A percentile compares a stretch with the other conserved stretches of the same genome.
Evolutionary conservation across 345 rosid species (phyloP).

Genomic region (Turritis glabra): DNA sequence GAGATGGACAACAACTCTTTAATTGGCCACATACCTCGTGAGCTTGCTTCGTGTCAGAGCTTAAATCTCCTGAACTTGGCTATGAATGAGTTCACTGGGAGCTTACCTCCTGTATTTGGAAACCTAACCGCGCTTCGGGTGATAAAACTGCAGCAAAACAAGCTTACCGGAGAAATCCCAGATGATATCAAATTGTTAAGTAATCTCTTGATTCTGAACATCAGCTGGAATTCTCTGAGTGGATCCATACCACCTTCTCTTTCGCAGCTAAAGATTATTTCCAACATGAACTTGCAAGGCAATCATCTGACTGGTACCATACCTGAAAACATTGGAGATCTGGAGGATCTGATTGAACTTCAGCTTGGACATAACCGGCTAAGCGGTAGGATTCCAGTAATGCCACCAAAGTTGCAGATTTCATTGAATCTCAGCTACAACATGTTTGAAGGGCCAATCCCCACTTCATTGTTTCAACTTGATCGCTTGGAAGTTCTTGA

Average conservation of each 20-base stretch:
- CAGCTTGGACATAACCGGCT: constrained; percentile 71
- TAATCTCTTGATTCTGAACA: constrained; percentile 44
- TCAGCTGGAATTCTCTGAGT: constrained; percentile 56
- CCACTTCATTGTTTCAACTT: constrained; percentile 39
- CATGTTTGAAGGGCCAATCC: constrained; percentile 56
- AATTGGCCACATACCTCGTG: constrained; percentile 46
- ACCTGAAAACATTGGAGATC: constrained; percentile 43
- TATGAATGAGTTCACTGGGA: constrained; percentile 50
- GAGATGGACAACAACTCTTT: constrained; percentile 70
- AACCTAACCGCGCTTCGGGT: constrained; percentile 53
- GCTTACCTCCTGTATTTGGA: constrained; percentile 47
- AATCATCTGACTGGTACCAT: constrained; percentile 60
- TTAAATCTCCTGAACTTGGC: constrained; percentile 65
- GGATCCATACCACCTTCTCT: constrained; percentile 66
- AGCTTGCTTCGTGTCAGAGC: constrained; percentile 48
- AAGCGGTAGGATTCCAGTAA: constrained; percentile 51
- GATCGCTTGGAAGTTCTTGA: constrained; percentile 64
- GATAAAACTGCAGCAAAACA: constrained; percentile 56
- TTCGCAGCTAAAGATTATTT: constrained; percentile 44
- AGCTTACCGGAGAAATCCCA: constrained; percentile 59
- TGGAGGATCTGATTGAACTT: constrained; percentile 57
- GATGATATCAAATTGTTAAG: constrained; percentile 31
- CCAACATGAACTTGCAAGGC: constrained; percentile 51
- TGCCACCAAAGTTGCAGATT: constrained; percentile 69
- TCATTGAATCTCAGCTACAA: constrained; percentile 76